Evolutionary conservation across 257 asterid species (phyloP), one percentile per base, ranked within the genome.

Genomic region (Nicotiana noctiflora): DNA sequence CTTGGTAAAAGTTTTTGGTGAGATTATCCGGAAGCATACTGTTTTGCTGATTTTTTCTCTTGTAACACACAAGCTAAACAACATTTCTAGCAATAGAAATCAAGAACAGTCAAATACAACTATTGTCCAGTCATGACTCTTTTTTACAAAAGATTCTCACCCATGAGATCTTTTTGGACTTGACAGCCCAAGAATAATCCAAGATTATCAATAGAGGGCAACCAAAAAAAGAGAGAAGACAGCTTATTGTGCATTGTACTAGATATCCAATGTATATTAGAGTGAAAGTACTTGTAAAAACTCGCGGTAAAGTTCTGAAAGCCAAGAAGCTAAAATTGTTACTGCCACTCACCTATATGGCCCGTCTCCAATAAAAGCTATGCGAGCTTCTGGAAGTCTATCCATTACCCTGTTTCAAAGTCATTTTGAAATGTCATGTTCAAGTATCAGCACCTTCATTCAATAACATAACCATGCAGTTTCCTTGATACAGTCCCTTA

Each of bases 311-410:
- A 74, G 61, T 74, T 74, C 40, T 49, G 61, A 74, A 23, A 74
- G 61, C 25, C 25, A 17, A 70, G 27, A 74, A 14, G 61, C 23
- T 46, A 74, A 77, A 68, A 70, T 59, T 21, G 67, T 31, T 79
- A 62, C 68, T 62, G 68, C 37, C 74, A 18, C 90, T 89, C 79
- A 95, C 99, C 97, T 92, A 91, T 91, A 91, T 9, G 99, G 99
- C 29, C 98, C 99, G 31, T 95, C 99, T 56, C 99, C 99, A 27
- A 93, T 81, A 80, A 95, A 93, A 21, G 99, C 98, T 57, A 95
- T 91, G 18, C 97, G 91, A 67, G 97, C 98, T 78, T 91, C 97
- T 23, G 97, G 98, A 79, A 95, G 90, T 81, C 85, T 81, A 84
- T 93, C 98, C 97, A 95, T 95, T 67, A 95, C 93, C 84, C 98